Base-by-base conservation (phyloP, 106 monocot genomes). In the Cymbidium sinense region DNA sequence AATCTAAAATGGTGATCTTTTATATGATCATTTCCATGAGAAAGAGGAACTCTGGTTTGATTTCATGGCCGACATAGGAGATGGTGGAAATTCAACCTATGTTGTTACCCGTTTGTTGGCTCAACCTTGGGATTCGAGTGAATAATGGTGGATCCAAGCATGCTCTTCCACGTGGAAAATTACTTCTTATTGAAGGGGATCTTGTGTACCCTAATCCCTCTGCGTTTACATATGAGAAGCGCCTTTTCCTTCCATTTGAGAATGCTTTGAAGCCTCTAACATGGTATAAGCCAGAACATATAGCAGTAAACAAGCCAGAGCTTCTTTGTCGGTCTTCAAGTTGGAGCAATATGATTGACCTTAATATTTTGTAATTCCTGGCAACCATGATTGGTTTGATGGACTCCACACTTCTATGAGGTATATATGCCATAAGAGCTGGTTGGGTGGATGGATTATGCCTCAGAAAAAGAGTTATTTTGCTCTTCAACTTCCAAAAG, bases 171-270 rank as follows among this genome's bases (percentile, higher is more conserved):
- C 94, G 94, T 77, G 94, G 91, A 67, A 65, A 89, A 41, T 79
- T 94, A 70, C 94, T 94, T 83, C 91, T 94, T 78, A 87, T 94
- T 80, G 94, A 91, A 86, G 99, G 99, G n/a, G 99, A 99, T 87
- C 99, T 99, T 80, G 95, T 95, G 99, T 99, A 96, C 73, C 96
- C 96, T 27, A 96, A 96, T 88, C 96, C 96, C 76, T 96, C 93
- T 72, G 73, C 86, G 33, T 96, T 91, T 82, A 85, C 89, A 44
- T 96, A 96, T 82, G 93, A 96, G 76, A 87, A 83, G 74, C 86
- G 96, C 27, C 80, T 96, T 73, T 96, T 96, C 79, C 81, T 82
- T 64, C 96, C 96, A 35, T 96, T 96, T 75, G 96, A 96, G 73
- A 67, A 88, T 84, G 96, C 96, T 75, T n/a, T 96, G 43, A 93